These are phyloP conservation scores for Cenchrus americanus DNA, from an alignment of 176 grass and related monocot species.

Conservation along the genomic window DNA sequence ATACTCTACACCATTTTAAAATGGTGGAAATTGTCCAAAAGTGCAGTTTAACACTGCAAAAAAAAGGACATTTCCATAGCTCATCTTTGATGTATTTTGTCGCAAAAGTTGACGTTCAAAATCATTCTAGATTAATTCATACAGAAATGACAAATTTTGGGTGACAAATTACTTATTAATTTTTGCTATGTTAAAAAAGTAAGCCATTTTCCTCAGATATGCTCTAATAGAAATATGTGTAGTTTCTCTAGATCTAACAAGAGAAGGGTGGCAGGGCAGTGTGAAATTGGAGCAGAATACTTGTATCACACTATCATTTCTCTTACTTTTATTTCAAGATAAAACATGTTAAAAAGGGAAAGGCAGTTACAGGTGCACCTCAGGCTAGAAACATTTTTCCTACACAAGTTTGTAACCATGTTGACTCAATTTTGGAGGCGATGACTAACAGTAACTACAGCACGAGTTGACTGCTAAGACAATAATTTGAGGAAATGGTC, in stretches of 20 bases:
- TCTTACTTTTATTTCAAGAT: not conserved
- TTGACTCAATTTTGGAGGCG: not conserved
- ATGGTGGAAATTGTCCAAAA: no score
- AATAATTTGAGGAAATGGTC: not conserved
- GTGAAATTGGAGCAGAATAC: not conserved
- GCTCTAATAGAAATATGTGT: not conserved
- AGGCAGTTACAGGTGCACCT: not conserved
- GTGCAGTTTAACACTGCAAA: no score
- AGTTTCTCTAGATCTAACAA: not conserved
- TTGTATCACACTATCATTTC: not conserved
- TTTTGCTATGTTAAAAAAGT: no score
- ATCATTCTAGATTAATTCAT: no score
- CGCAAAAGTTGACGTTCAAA: no score
- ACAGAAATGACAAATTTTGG: no score
- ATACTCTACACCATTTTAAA: no score
- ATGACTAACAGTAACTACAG: not conserved
- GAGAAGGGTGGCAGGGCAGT: not conserved
- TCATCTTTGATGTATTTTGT: no score
- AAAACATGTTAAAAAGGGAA: not conserved
- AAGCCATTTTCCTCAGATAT: no score
- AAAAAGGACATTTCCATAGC: no score
- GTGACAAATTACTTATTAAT: no score
- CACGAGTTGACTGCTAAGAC: not conserved
- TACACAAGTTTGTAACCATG: not conserved
- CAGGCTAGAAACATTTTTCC: conserved; percentile 1